Conservation (phyloP, 2,329 filamentous ascomycete species). For the Fusarium albidum region DNA sequence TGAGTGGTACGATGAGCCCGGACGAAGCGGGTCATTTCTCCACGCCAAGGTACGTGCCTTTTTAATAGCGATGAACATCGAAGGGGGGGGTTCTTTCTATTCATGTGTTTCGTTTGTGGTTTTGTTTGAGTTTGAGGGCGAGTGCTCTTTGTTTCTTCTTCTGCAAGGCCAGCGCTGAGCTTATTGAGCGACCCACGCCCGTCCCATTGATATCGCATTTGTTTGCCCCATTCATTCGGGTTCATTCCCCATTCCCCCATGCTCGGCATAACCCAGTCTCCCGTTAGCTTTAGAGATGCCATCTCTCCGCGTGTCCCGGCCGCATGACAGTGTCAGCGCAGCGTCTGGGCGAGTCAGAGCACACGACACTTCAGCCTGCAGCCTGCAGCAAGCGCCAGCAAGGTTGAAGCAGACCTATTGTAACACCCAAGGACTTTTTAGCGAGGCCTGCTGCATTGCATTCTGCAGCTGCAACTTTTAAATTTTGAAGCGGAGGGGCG, state of each 20-base stretch:
- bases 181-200: too few species aligned
- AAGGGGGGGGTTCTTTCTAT: conserved; percentile 1
- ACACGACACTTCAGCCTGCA: neutral
- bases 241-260: neutral
- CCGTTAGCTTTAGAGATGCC: too few species aligned
- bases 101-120: conserved; percentile 28
- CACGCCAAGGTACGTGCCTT: conserved; percentile 30
- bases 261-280: neutral
- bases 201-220: too few species aligned
- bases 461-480: too few species aligned
- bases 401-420: too few species aligned
- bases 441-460: too few species aligned
- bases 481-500: too few species aligned
- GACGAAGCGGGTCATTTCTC: conserved; percentile 32
- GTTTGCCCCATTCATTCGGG: too few species aligned
- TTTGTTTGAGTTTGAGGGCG: conserved; percentile 6
- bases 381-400: neutral
- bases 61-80: neutral
- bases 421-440: too few species aligned
- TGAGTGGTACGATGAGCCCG: conserved; percentile 36
- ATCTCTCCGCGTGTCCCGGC: neutral
- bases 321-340: neutral
- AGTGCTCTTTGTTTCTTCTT: conserved; percentile 1
- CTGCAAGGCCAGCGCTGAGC: too few species aligned
- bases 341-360: neutral